Evolutionary conservation across 2,329 filamentous ascomycete genomes (phyloP).

Genomic region (Cercospora zeina): DNA sequence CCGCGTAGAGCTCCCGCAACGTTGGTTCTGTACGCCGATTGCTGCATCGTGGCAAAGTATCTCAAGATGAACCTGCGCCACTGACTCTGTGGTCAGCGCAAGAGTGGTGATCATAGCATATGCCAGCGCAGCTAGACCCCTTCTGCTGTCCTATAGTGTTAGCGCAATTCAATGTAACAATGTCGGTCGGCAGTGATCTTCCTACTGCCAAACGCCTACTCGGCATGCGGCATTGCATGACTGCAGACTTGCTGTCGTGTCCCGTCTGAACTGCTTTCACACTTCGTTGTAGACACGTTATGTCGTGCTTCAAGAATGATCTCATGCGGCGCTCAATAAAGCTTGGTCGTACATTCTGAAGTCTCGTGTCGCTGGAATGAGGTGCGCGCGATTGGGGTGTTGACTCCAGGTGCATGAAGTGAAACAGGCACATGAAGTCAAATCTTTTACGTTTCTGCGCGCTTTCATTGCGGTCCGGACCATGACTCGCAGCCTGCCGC

Average conservation of each 20-base stretch:
- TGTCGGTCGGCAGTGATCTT: background rate
- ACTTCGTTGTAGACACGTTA: background rate
- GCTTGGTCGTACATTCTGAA: background rate
- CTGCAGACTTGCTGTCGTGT: background rate
- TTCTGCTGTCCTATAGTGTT: background rate
- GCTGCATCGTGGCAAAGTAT: background rate
- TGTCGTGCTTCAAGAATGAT: background rate
- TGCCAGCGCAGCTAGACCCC: background rate
- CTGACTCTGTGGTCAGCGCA: background rate
- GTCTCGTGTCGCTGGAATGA: background rate
- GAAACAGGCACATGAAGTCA: slow-evolving; percentile 11
- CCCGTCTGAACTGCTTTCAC: background rate
- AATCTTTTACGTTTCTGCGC: background rate
- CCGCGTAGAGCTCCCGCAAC: background rate
- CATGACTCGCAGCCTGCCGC: background rate
- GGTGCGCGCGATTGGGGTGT: background rate
- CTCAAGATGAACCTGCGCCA: background rate
- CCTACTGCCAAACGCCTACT: background rate
- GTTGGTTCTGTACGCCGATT: background rate
- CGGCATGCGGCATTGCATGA: background rate
- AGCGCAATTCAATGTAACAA: background rate
- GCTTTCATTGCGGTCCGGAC: background rate
- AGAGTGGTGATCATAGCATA: too few relatives aligned
- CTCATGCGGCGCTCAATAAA: background rate
- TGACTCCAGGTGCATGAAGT: background rate